phyloP scores from a whole-genome alignment of 495 filamentous ascomycete genomes.

The Daldinia caldariorum region DNA sequence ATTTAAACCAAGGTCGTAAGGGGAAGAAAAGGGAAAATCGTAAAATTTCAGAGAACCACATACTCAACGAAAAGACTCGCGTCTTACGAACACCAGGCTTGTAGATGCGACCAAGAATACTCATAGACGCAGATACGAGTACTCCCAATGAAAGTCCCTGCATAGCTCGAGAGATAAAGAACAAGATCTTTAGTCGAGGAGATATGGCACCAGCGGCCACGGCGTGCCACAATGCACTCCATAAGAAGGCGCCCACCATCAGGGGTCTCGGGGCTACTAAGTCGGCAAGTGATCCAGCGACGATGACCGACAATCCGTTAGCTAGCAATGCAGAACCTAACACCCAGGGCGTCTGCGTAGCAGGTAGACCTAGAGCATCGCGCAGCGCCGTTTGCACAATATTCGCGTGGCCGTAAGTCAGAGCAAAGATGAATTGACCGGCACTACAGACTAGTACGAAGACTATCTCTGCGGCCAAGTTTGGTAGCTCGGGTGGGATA shows the following conservation, averaged over 20 bases:
- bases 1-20: neutral
- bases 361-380: constrained; percentile 50
- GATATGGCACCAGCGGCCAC: constrained; percentile 53
- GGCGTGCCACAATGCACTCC: constrained; percentile 57
- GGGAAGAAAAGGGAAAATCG: neutral
- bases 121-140: constrained; percentile 67
- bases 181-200: constrained; percentile 57
- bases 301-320: constrained; percentile 57
- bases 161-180: constrained; percentile 63
- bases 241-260: constrained; percentile 58
- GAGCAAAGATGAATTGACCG: constrained; percentile 59
- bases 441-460: constrained; percentile 58
- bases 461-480: constrained; percentile 51
- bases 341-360: constrained; percentile 57
- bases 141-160: constrained; percentile 69
- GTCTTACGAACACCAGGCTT: constrained; percentile 63
- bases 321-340: constrained; percentile 55
- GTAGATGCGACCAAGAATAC: constrained; percentile 66
- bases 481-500: constrained; percentile 51
- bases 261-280: constrained; percentile 54
- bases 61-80: constrained; percentile 66
- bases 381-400: constrained; percentile 52
- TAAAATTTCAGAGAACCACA: neutral
- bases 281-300: constrained; percentile 58
- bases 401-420: constrained; percentile 56